Percentiles rank a stretch among this genome's conserved stretches.
Conservation (phyloP, 2,329 filamentous ascomycete genomes). For the Diaporthe nobilis region DNA sequence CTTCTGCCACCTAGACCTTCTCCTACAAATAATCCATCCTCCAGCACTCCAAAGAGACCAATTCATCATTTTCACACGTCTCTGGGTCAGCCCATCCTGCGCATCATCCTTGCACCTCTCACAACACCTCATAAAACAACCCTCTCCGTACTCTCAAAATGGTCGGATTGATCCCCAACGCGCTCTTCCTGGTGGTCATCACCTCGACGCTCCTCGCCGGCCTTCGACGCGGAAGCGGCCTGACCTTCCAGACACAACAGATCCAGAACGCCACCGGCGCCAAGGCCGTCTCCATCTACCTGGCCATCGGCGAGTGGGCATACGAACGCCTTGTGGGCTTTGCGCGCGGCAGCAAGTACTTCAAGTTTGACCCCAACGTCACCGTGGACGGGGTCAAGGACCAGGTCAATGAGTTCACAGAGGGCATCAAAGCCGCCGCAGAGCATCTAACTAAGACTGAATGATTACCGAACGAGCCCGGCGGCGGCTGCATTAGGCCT, state of each 20-base stretch:
- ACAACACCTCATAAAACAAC: not conserved
- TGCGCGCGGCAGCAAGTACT: constrained; percentile 38
- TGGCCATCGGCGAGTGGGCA: constrained; percentile 39
- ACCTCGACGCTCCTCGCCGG: constrained; percentile 41
- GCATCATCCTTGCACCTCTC: not conserved
- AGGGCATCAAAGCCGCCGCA: constrained; percentile 40
- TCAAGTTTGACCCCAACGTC: constrained; percentile 41
- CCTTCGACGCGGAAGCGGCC: constrained; percentile 39
- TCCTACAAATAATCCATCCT: not conserved
- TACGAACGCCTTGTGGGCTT: constrained; percentile 39
- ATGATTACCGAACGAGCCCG: not conserved
- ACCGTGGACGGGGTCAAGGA: constrained; percentile 40
- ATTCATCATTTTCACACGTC: not conserved
- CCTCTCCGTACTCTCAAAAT: not conserved
- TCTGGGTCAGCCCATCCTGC: too few relatives aligned
- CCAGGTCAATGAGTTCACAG: constrained; percentile 41
- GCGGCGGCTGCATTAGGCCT: not conserved
- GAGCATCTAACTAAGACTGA: constrained; percentile 17
- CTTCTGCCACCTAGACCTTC: not conserved
- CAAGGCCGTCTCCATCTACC: constrained; percentile 35
- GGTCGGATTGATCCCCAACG: constrained; percentile 41
- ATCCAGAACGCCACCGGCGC: constrained; percentile 36
- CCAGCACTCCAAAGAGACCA: not conserved
- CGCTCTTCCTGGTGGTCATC: constrained; percentile 41
- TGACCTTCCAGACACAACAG: constrained; percentile 40